Conservation (phyloP, 2,329 filamentous ascomycete genomes). For the Thermoascus crustaceus region DNA sequence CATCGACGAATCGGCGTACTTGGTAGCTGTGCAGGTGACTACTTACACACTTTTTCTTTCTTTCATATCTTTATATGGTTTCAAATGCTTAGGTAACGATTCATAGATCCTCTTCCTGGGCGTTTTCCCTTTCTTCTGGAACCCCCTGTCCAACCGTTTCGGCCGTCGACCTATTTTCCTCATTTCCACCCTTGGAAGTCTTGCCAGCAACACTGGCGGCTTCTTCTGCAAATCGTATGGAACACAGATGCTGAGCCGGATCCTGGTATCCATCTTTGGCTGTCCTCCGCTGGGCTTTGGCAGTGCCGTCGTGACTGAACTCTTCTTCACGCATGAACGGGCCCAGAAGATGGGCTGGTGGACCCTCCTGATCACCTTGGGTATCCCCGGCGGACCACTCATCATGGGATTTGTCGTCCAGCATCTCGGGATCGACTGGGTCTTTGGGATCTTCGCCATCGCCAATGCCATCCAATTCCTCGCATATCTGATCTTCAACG, state of each 20-base stretch:
- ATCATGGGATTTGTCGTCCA: too few species aligned
- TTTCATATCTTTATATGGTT: not conserved
- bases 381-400: too few species aligned
- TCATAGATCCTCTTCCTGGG: constrained; percentile 44
- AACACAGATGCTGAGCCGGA: constrained; percentile 42
- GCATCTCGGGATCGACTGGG: too few species aligned
- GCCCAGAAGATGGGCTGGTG: constrained; percentile 47
- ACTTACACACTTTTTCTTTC: not conserved
- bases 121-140: constrained; percentile 47
- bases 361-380: constrained; percentile 43
- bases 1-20: constrained; percentile 43
- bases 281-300: constrained; percentile 45
- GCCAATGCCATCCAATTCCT: too few species aligned
- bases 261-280: constrained; percentile 46
- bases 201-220: constrained; percentile 46
- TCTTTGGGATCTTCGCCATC: too few species aligned
- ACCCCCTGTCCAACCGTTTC: constrained; percentile 44
- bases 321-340: constrained; percentile 45
- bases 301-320: constrained; percentile 46
- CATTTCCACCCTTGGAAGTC: constrained; percentile 39
- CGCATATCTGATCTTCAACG: too few species aligned
- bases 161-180: constrained; percentile 47
- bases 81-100: not conserved
- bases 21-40: constrained; percentile 42
- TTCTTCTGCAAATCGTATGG: constrained; percentile 41